These are phyloP conservation scores for Euphorbia lathyris DNA, from an alignment of 345 rosid species.

Conservation along the genomic window DNA sequence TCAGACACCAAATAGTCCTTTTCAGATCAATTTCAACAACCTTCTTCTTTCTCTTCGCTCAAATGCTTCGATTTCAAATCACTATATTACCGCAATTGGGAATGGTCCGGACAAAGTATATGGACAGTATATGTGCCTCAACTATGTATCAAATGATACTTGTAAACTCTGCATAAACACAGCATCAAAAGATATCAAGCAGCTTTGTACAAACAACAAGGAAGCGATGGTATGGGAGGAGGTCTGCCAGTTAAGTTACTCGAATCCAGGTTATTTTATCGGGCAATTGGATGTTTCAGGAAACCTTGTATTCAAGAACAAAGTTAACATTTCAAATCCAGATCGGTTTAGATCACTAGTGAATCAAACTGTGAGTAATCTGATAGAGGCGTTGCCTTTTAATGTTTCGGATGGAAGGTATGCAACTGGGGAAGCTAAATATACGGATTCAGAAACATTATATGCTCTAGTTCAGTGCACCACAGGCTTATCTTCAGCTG, in stretches of 20 bases:
- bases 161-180: conserved; percentile 20
- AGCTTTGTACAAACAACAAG: conserved; percentile 19
- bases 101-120: conserved; percentile 19
- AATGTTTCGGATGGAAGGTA: conserved; percentile 12
- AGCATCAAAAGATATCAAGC: conserved; percentile 22
- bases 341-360: conserved; percentile 20
- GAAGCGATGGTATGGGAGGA: conserved; percentile 43
- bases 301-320: conserved; percentile 19
- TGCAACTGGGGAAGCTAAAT: conserved; percentile 3
- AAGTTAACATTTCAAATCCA: conserved; percentile 20
- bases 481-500: conserved; percentile 24
- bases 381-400: conserved; percentile 21
- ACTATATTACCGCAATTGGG: conserved; percentile 19
- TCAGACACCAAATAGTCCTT: neutral
- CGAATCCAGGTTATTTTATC: conserved; percentile 18
- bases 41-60: conserved; percentile 23
- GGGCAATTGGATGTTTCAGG: conserved; percentile 29
- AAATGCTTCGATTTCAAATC: conserved; percentile 13
- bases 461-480: conserved; percentile 39
- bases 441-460: conserved; percentile 10
- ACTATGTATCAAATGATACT: conserved; percentile 5
- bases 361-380: conserved; percentile 23
- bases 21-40: conserved; percentile 9
- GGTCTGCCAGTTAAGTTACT: conserved; percentile 34
- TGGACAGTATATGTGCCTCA: conserved; percentile 39